phyloP scores from a whole-genome alignment of 441 rosid species.

The Gossypium aridum region DNA sequence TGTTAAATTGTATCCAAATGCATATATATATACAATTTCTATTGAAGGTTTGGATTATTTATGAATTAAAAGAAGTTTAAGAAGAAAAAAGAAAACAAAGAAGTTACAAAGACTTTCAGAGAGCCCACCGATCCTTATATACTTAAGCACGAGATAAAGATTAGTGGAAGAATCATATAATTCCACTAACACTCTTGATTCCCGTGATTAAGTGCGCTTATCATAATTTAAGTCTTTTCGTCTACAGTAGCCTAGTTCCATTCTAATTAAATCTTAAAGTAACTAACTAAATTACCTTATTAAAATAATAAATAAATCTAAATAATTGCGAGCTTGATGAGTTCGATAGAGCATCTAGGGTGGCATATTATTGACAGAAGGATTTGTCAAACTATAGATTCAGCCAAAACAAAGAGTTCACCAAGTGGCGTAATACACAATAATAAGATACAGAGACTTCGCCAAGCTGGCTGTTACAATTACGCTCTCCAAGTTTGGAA shows the following conservation, averaged over 20 bases:
- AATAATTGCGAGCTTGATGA: neutral
- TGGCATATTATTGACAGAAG: neutral
- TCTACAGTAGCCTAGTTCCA: neutral
- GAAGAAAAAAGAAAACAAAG: no score
- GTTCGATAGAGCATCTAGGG: neutral
- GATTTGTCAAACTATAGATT: neutral
- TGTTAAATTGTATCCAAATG: no score
- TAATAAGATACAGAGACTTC: neutral
- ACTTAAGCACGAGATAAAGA: no score
- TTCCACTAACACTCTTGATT: neutral
- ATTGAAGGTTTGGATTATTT: no score
- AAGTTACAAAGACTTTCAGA: no score
- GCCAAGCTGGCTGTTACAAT: neutral
- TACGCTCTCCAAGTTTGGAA: neutral
- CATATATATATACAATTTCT: no score
- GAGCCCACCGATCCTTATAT: no score
- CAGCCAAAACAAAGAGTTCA: neutral
- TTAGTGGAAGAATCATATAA: no score
- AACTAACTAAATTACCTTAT: neutral
- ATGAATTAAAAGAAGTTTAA: no score
- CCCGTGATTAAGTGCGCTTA: neutral
- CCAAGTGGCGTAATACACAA: neutral
- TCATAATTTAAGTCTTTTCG: neutral
- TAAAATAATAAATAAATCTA: no score
- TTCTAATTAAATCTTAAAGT: neutral